These are phyloP conservation scores for Macrolepiota fuliginosa DNA, from an alignment of 768 basidiomycete species.

Conservation along the genomic window DNA sequence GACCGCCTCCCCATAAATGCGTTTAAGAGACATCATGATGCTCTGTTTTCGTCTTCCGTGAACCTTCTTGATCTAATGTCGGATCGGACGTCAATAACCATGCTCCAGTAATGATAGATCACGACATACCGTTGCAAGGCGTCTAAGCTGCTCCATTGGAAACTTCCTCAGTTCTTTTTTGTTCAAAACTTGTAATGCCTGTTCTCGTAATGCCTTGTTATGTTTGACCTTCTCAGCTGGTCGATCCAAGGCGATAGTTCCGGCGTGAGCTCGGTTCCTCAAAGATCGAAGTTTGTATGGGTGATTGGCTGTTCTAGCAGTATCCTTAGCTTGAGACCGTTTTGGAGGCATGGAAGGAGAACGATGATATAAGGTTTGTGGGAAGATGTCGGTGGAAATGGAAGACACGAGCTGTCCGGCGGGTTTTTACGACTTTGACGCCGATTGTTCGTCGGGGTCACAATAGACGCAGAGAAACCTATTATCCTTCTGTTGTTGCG, in stretches of 20 bases:
- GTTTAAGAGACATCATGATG: constrained; percentile 7
- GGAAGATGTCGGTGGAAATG: not conserved
- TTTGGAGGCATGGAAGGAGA: constrained; percentile 1
- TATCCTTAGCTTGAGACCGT: constrained; percentile 1
- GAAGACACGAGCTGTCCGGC: not conserved
- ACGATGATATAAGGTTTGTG: not conserved
- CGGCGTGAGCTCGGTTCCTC: not conserved
- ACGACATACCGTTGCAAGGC: not conserved
- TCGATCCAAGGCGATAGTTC: not conserved
- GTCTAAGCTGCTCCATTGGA: constrained; percentile 8
- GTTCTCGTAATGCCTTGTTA: constrained; percentile 7
- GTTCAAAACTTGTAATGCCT: constrained; percentile 1
- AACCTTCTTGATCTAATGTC: constrained; percentile 1
- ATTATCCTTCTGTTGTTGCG: not conserved
- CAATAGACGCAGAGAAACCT: not conserved
- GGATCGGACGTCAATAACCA: not conserved
- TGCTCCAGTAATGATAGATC: not conserved
- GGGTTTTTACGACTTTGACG: not conserved
- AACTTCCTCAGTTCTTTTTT: constrained; percentile 6
- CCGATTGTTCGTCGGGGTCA: not conserved
- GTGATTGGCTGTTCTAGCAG: not conserved
- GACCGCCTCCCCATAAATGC: constrained; percentile 1
- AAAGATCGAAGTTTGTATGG: constrained; percentile 7
- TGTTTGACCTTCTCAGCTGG: constrained; percentile 7
- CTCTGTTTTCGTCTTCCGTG: constrained; percentile 9